Evolutionary conservation across 495 filamentous ascomycete species (phyloP).

Genomic region (Neurospora cerealis): DNA sequence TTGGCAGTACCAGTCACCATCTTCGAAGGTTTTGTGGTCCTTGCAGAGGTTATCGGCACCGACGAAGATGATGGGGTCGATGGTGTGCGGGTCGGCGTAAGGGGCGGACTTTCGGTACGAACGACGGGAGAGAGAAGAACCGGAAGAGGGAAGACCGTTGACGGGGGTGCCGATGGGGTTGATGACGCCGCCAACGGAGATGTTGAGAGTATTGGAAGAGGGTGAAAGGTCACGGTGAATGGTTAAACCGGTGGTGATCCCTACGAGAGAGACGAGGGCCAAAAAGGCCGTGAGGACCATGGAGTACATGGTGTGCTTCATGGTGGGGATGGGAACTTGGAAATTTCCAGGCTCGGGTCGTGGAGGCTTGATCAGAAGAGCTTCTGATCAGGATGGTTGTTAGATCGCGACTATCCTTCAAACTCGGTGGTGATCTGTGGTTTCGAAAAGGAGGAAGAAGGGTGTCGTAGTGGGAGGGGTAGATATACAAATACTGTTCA

Average conservation of each 20-base stretch:
- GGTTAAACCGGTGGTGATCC: rapidly evolving
- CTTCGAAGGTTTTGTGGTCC: slow-evolving; percentile 4
- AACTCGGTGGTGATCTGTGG: background rate
- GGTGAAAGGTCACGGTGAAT: background rate
- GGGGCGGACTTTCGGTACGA: background rate
- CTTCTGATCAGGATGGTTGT: too few relatives aligned
- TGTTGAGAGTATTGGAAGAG: too few relatives aligned
- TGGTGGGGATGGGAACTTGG: background rate
- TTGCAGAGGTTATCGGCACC: slow-evolving; percentile 1
- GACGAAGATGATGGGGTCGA: background rate
- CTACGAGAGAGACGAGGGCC: background rate
- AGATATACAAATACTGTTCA: background rate
- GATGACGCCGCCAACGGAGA: too few relatives aligned
- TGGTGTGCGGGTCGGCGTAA: background rate
- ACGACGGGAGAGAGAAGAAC: background rate
- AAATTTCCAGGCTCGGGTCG: background rate
- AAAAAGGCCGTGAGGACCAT: background rate
- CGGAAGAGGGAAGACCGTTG: too few relatives aligned
- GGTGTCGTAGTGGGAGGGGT: background rate
- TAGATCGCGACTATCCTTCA: too few relatives aligned
- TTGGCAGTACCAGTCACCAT: slow-evolving; percentile 46
- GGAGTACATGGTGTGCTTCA: background rate
- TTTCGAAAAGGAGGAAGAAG: background rate
- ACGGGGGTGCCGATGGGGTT: too few relatives aligned
- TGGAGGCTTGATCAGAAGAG: too few relatives aligned